Conservation (phyloP, 225 moss, liverwort and hornwort species). For the Takakia lepidozioides region DNA sequence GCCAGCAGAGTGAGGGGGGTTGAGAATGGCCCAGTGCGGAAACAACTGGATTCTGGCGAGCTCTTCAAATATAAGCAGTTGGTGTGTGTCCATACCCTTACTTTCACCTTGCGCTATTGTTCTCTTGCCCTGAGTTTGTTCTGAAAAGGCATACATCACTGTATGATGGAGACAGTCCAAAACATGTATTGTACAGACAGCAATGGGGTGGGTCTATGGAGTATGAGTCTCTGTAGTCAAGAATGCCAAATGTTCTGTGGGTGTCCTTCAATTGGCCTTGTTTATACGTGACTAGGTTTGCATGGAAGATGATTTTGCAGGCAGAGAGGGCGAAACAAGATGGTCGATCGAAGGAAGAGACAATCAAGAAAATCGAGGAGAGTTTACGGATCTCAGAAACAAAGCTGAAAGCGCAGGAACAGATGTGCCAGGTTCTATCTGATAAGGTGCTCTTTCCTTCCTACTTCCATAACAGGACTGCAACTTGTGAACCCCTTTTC, state of each 20-base stretch:
- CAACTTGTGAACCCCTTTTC: too few species aligned
- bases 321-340: constrained; percentile 90
- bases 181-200: too few species aligned
- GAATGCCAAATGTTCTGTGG: too few species aligned
- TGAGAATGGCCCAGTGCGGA: constrained; percentile 87
- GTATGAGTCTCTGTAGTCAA: too few species aligned
- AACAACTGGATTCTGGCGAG: constrained; percentile 86
- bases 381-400: constrained; percentile 53
- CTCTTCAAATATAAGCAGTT: constrained; percentile 94
- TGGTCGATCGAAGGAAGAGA: constrained; percentile 67
- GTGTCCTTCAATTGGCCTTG: too few species aligned
- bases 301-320: constrained; percentile 27
- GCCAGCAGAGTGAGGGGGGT: constrained; percentile 96
- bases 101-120: not conserved
- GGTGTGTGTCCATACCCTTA: constrained; percentile 21
- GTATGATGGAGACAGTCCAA: too few species aligned
- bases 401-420: constrained; percentile 78
- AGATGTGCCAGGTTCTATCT: constrained; percentile 51
- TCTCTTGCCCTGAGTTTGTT: too few species aligned
- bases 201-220: too few species aligned
- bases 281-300: too few species aligned
- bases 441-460: constrained; percentile 44
- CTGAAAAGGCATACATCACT: too few species aligned
- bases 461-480: not conserved
- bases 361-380: constrained; percentile 65